Evolutionary conservation across 1,284 basidiomycete genomes (phyloP).

Genomic region (Sanghuangporus baumii): DNA sequence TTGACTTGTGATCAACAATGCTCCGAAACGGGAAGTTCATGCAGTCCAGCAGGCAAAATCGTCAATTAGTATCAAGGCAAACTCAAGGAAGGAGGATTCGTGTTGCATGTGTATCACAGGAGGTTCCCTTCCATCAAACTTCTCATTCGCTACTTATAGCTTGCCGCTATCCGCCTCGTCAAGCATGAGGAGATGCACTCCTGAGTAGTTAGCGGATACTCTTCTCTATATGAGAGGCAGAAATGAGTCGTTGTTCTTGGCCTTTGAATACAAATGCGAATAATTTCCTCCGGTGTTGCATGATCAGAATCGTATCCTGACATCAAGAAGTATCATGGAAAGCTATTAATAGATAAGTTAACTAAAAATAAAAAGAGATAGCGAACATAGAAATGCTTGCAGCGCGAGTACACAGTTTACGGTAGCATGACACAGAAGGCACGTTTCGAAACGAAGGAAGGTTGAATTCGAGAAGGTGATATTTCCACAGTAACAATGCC

Average conservation of each 20-base stretch:
- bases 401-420: constrained; percentile 11
- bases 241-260: background rate
- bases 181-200: constrained; percentile 1
- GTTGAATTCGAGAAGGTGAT: constrained; percentile 14
- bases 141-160: background rate
- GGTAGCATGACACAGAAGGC: constrained; percentile 16
- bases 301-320: background rate
- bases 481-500: constrained; percentile 18
- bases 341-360: too few species aligned
- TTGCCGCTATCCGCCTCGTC: constrained; percentile 8
- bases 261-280: background rate
- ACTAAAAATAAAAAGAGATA: background rate
- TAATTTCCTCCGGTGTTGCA: background rate
- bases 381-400: constrained; percentile 12
- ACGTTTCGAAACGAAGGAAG: constrained; percentile 13
- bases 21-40: background rate
- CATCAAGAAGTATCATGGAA: background rate
- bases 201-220: background rate
- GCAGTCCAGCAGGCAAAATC: background rate
- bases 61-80: background rate
- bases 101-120: background rate
- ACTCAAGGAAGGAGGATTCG: background rate
- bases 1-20: background rate
- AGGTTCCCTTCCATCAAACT: constrained; percentile 3
- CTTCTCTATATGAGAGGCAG: background rate